Conservation (phyloP, 2,329 filamentous ascomycete genomes). For the Aspergillus felis region DNA sequence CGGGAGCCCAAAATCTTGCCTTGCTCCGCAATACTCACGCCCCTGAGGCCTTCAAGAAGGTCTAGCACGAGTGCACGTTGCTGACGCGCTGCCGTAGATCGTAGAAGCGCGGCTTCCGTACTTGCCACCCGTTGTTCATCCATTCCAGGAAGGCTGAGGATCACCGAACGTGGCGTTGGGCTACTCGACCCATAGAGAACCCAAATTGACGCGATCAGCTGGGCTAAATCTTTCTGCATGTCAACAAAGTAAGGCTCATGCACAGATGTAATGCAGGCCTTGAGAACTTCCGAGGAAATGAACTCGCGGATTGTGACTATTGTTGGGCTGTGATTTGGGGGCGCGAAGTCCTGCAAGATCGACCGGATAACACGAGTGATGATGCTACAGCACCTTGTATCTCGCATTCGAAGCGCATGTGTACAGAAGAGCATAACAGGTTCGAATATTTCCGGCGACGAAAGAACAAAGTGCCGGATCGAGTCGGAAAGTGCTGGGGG, state of each 20-base stretch:
- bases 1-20: slow-evolving; percentile 64
- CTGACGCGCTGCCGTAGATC: slow-evolving; percentile 60
- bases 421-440: slow-evolving; percentile 88
- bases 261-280: slow-evolving; percentile 83
- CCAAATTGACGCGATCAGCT: slow-evolving; percentile 81
- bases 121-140: slow-evolving; percentile 62
- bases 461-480: slow-evolving; percentile 78
- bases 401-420: slow-evolving; percentile 83
- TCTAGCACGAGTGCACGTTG: slow-evolving; percentile 81
- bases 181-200: slow-evolving; percentile 69
- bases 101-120: slow-evolving; percentile 56
- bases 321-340: slow-evolving; percentile 45
- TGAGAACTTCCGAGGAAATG: slow-evolving; percentile 81
- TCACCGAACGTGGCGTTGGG: slow-evolving; percentile 66
- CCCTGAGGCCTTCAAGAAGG: slow-evolving; percentile 78
- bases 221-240: slow-evolving; percentile 85
- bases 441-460: slow-evolving; percentile 73
- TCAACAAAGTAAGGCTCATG: slow-evolving; percentile 97
- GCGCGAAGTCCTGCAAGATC: slow-evolving; percentile 72
- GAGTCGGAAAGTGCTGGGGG: slow-evolving; percentile 49
- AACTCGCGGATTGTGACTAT: slow-evolving; percentile 76
- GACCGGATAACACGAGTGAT: slow-evolving; percentile 83
- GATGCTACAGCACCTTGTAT: slow-evolving; percentile 81
- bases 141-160: slow-evolving; percentile 78
- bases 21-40: slow-evolving; percentile 88